Evolutionary conservation across 225 moss, liverwort and hornwort genomes (phyloP).

Genomic region (Lunularia cruciata): DNA sequence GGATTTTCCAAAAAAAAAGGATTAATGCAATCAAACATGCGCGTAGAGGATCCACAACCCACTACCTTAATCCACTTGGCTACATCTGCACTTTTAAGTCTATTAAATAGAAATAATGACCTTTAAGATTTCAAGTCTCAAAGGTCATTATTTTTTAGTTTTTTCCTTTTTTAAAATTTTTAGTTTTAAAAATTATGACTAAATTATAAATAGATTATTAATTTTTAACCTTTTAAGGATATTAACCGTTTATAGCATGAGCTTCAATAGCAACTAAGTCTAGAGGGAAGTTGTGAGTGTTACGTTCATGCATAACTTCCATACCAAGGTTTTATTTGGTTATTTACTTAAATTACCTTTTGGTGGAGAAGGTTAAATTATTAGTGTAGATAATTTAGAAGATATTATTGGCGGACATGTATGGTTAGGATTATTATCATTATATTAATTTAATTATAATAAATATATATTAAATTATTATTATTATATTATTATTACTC

Average conservation of each 20-base stretch:
- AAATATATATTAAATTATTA: too few species aligned
- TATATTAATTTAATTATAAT: too few species aligned
- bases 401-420: too few species aligned
- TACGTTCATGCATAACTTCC: slow-evolving; percentile 20
- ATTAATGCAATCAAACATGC: slow-evolving; percentile 28
- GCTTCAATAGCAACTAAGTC: slow-evolving; percentile 19
- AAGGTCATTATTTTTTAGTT: too few species aligned
- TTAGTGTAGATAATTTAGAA: too few species aligned
- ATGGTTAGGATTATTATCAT: too few species aligned
- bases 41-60: slow-evolving; percentile 32
- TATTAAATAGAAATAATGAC: not conserved
- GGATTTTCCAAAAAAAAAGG: too few species aligned
- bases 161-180: slow-evolving; percentile 7
- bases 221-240: not conserved
- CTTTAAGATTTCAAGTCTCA: not conserved
- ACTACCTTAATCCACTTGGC: slow-evolving; percentile 35
- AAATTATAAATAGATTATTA: not conserved
- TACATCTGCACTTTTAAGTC: slow-evolving; percentile 9
- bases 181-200: not conserved
- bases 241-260: not conserved
- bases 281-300: slow-evolving; percentile 18
- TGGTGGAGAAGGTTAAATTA: too few species aligned
- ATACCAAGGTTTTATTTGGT: too few species aligned
- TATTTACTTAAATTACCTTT: too few species aligned
- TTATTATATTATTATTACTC: too few species aligned